A percentile compares a stretch with the other conserved stretches of the same genome.
Conservation (phyloP, 148 eudicot species). For the Polygonum maritimum region DNA sequence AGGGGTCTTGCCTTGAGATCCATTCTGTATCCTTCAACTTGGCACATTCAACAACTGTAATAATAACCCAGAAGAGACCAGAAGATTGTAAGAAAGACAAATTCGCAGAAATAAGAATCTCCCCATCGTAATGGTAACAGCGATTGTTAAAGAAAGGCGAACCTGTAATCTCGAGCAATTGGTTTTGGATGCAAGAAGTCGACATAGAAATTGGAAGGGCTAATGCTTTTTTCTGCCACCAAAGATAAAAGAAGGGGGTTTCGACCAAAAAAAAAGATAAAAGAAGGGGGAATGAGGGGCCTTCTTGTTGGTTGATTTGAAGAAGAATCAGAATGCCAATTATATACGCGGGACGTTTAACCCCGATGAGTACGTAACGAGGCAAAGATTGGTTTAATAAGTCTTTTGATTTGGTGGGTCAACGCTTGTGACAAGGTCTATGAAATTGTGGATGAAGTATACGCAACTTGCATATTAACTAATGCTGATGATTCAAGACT, state of each 20-base stretch:
- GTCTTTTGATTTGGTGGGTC: not conserved
- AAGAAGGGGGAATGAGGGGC: too few relatives aligned
- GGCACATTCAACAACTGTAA: conserved; percentile 53
- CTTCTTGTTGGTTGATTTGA: not conserved
- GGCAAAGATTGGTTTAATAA: not conserved
- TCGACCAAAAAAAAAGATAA: too few relatives aligned
- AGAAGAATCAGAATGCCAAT: not conserved
- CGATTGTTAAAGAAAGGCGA: not conserved
- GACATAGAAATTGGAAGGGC: conserved; percentile 29
- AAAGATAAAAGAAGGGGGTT: not conserved
- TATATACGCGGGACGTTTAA: not conserved
- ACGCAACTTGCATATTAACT: not conserved
- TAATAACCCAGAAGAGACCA: not conserved
- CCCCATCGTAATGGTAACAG: not conserved
- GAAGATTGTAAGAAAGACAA: not conserved
- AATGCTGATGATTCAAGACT: too few relatives aligned
- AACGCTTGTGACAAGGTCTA: not conserved
- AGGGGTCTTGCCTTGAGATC: conserved; percentile 89
- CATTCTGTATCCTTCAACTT: conserved; percentile 88
- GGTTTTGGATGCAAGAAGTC: conserved; percentile 61
- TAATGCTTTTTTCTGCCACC: not conserved
- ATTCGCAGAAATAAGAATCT: not conserved
- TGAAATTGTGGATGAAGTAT: too few relatives aligned
- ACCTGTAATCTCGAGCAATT: conserved; percentile 74
- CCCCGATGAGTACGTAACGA: not conserved